Evolutionary conservation across 2,329 filamentous ascomycete genomes (phyloP).

Genomic region (Trichoderma hamatum): DNA sequence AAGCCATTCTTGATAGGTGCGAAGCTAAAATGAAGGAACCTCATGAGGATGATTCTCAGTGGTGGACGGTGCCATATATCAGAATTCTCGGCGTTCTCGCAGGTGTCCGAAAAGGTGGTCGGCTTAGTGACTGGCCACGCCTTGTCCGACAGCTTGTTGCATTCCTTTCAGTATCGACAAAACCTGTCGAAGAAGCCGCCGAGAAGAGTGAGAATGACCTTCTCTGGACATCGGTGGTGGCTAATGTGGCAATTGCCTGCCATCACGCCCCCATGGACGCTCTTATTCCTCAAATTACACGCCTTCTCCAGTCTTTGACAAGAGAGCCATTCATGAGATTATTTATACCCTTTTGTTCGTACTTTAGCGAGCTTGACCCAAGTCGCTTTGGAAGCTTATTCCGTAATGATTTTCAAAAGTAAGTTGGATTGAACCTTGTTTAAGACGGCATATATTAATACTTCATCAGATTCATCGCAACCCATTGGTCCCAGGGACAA

Average conservation of each 20-base stretch:
- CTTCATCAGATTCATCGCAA: slow-evolving; percentile 67
- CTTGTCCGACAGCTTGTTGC: slow-evolving; percentile 61
- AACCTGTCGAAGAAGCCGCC: slow-evolving; percentile 37
- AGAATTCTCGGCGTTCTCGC: slow-evolving; percentile 68
- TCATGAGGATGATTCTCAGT: slow-evolving; percentile 29
- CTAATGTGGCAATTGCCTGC: slow-evolving; percentile 67
- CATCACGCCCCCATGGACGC: slow-evolving; percentile 78
- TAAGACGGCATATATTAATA: background rate
- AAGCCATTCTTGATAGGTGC: slow-evolving; percentile 60
- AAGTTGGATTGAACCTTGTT: slow-evolving; percentile 32
- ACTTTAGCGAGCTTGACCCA: slow-evolving; percentile 72
- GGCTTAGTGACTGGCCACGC: slow-evolving; percentile 71
- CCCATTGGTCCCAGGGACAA: slow-evolving; percentile 68
- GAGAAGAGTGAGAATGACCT: slow-evolving; percentile 41
- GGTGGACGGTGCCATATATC: slow-evolving; percentile 53
- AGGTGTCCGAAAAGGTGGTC: slow-evolving; percentile 79
- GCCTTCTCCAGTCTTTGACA: slow-evolving; percentile 66
- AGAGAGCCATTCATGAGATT: slow-evolving; percentile 66
- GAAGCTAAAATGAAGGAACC: slow-evolving; percentile 42
- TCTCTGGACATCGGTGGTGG: slow-evolving; percentile 62
- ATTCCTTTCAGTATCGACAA: slow-evolving; percentile 51
- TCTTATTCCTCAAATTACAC: slow-evolving; percentile 69
- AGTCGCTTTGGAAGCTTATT: slow-evolving; percentile 79
- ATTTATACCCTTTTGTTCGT: slow-evolving; percentile 85
- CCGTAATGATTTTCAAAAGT: slow-evolving; percentile 79